Base-by-base conservation (phyloP, 768 basidiomycete species). In the Trametes punicea region DNA sequence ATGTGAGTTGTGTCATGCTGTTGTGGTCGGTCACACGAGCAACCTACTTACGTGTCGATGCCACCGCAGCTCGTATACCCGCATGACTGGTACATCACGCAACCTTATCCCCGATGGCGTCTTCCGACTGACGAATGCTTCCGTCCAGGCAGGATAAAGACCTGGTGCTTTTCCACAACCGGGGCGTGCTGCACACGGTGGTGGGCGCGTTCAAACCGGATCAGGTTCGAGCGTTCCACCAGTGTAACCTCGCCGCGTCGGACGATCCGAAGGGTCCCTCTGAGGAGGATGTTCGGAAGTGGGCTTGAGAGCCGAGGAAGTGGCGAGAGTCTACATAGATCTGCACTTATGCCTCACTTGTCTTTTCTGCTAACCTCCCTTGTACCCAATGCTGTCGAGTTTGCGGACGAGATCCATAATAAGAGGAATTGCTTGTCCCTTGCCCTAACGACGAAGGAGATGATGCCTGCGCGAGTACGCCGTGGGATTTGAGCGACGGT, bases 221-320 rank as follows among this genome's bases (percentile, higher is more conserved):
- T 39, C 77, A 88, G 69, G 81, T 89, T 5, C 77, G 89, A 27
- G 83, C 82, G 21, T 90, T 91, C 76, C 88, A 90, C 66, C 88
- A 90, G 71, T 93, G 91, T 73, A 92, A 92, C 67, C 78, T 94
- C n/a, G 91, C 91, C 20, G 87, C 85, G 3, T 87, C 85, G 33
- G 81, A 82, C 46, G 84, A 85, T 44, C 89, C 89, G 0, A 68
- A 65, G 21, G 90, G 89, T 0, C 90, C 90, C 2, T 74, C 74
- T 21, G 72, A 72, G n/a, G 83, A 86, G 57, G 90, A 93, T 65
- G 70, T 90, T 41, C 73, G 74, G 73, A 73, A 72, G 44, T 90
- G 81, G 71, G 83, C 83, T 20, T 82, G 65, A 53, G 25, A 2
- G 10, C 21, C 21, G 27, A 33, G 42, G 44, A 6, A 18, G 40